Evolutionary conservation across 2,329 filamentous ascomycete species (phyloP).

Genomic region (Clarireedia sp.): DNA sequence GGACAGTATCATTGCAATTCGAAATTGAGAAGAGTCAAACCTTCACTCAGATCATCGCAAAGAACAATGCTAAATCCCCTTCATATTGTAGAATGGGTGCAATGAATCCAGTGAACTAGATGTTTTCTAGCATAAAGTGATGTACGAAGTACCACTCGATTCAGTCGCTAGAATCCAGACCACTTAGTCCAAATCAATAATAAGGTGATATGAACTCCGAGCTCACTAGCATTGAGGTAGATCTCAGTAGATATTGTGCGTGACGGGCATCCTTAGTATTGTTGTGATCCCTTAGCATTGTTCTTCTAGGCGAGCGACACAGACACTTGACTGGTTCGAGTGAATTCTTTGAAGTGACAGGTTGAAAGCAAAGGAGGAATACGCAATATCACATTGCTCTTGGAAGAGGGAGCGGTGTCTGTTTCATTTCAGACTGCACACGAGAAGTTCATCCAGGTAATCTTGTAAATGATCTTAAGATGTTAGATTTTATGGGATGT

Average conservation of each 20-base stretch:
- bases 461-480: no score
- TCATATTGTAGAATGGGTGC: background rate
- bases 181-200: background rate
- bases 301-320: slow-evolving; percentile 6
- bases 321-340: background rate
- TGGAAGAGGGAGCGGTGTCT: no score
- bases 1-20: background rate
- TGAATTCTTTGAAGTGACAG: background rate
- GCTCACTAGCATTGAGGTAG: background rate
- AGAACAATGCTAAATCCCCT: slow-evolving; percentile 2
- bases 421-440: no score
- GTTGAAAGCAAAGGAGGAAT: slow-evolving; percentile 17
- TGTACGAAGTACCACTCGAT: background rate
- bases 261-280: slow-evolving; percentile 4
- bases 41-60: background rate
- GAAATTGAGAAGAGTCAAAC: background rate
- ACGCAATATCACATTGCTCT: slow-evolving; percentile 34
- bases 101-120: background rate
- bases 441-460: no score
- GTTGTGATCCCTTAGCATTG: slow-evolving; percentile 7
- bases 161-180: no score
- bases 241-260: background rate
- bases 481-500: no score
- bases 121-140: background rate
- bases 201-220: background rate